Evolutionary conservation across 306 rosid genomes (phyloP).

Genomic region (Vicia villosa): DNA sequence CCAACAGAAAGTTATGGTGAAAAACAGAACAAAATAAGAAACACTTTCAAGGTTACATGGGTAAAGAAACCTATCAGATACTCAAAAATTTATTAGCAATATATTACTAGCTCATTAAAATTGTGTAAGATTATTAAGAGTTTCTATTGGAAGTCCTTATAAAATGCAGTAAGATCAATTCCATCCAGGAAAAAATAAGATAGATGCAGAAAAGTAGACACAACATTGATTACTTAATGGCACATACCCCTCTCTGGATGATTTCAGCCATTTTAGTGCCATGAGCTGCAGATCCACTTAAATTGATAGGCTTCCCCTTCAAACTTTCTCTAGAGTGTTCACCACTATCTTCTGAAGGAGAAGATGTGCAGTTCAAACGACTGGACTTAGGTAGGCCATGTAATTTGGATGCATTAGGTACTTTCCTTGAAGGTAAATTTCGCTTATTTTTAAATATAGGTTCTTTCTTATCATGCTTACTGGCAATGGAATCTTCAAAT

Average conservation of each 20-base stretch:
- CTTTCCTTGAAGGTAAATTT: constrained; percentile 66
- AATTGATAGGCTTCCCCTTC: constrained; percentile 66
- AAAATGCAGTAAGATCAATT: constrained; percentile 26
- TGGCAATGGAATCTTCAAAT: constrained; percentile 53
- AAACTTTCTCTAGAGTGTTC: constrained; percentile 66
- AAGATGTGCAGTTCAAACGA: constrained; percentile 59
- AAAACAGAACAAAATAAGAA: constrained; percentile 3
- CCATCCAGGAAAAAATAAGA: background rate
- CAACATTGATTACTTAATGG: constrained; percentile 33
- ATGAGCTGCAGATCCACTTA: constrained; percentile 56
- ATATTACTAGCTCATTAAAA: constrained; percentile 5
- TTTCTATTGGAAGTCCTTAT: constrained; percentile 21
- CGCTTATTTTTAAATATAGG: constrained; percentile 62
- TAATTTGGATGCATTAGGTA: constrained; percentile 60
- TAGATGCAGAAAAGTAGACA: constrained; percentile 8
- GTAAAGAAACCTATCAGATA: constrained; percentile 23
- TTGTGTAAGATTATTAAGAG: constrained; percentile 5
- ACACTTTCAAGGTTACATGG: constrained; percentile 14
- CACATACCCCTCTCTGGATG: constrained; percentile 81
- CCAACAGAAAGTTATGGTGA: constrained; percentile 2
- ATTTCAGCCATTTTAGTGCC: constrained; percentile 73
- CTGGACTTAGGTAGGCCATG: constrained; percentile 74
- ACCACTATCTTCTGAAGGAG: constrained; percentile 61
- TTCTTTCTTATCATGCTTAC: constrained; percentile 69
- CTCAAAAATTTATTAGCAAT: constrained; percentile 10